Evolutionary conservation across 495 filamentous ascomycete genomes (phyloP).

Genomic region (Penicillium waksmanii): DNA sequence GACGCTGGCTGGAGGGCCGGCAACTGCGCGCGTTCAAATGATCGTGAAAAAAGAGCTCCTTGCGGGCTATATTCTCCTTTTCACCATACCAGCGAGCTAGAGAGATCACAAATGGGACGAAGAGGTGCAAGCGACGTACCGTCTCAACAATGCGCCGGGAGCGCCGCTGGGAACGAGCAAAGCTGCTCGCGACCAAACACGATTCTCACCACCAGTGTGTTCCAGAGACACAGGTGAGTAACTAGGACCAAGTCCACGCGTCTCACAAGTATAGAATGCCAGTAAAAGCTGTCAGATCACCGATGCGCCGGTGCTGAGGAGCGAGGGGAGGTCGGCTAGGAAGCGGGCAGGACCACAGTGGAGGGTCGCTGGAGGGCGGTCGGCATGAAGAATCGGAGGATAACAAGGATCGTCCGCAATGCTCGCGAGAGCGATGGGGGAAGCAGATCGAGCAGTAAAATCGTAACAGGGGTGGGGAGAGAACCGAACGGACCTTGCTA

Average conservation of each 20-base stretch:
- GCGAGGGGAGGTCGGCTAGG: slow-evolving; percentile 41
- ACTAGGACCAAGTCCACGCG: slow-evolving; percentile 21
- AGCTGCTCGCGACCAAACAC: slow-evolving; percentile 47
- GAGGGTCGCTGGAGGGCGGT: slow-evolving; percentile 36
- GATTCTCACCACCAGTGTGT: slow-evolving; percentile 38
- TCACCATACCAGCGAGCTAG: slow-evolving; percentile 4
- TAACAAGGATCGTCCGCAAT: slow-evolving; percentile 15
- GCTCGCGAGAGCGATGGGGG: slow-evolving; percentile 15
- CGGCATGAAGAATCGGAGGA: slow-evolving; percentile 37
- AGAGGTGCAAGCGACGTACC: slow-evolving; percentile 42
- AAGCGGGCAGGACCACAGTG: slow-evolving; percentile 43
- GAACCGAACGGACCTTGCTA: slow-evolving; percentile 28
- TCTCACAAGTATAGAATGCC: slow-evolving; percentile 17
- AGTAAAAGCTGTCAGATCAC: slow-evolving; percentile 19
- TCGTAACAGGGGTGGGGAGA: slow-evolving; percentile 24
- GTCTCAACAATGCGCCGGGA: slow-evolving; percentile 50
- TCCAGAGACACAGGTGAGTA: slow-evolving; percentile 11
- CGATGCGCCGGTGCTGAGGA: slow-evolving; percentile 27
- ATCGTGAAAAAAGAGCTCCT: slow-evolving; percentile 10
- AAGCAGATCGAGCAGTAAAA: slow-evolving; percentile 22
- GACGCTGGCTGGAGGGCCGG: slow-evolving; percentile 23
- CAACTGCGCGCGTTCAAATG: slow-evolving; percentile 29
- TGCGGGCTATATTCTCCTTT: background rate
- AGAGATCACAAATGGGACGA: slow-evolving; percentile 15
- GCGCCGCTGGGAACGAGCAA: slow-evolving; percentile 37